Base-by-base conservation (phyloP, 2,329 filamentous ascomycete species). In the Eurotiales sp. region DNA sequence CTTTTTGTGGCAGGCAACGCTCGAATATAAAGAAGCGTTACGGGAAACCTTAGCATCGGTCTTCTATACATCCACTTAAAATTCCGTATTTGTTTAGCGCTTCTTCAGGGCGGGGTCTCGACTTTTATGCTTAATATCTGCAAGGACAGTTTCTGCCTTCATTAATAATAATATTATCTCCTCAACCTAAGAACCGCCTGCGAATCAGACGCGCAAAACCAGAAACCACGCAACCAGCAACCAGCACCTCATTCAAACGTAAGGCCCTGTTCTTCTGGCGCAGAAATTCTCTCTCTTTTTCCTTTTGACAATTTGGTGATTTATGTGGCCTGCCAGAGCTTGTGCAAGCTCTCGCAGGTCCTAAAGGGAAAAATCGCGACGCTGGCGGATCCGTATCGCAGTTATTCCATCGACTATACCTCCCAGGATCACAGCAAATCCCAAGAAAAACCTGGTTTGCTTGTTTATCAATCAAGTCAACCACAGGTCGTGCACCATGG, bases 361-460 rank as follows among this genome's bases (percentile, higher is more conserved):
- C 82, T 82, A 80, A 64, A 86, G 86, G 83, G 73, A n/a, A 80
- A 81, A 73, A 80, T 77, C 77, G 81, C 75, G 80, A 86, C 81
- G 77, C 82, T 87, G 82, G 83, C 83, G 79, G 79, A 82, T 79
- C 83, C 84, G 73, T 88, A 88, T 77, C 82, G 83, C 79, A 82
- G 84, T 77, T 86, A 86, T 78, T 81, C 85, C 81, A 83, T 87
- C 79, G 82, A 86, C 70, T 88, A 87, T 76, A 79, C 83, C 74
- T 76, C 82, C 69, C 84, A 86, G 75, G 81, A 54, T 21, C 78
- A 78, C 72, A 80, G 84, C 76, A 73, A 82, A 74, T 78, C 78
- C 72, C 78, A 82, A 68, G 82, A 85, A 70, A 78, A 77, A 68
- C 81, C 86, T 67, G 77, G 79, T 68, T 76, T 81, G 66, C 80